Percentiles rank a stretch among this genome's conserved stretches.
Evolutionary conservation across 257 asterid genomes (phyloP).

Genomic region (Nicotiana undulata): DNA sequence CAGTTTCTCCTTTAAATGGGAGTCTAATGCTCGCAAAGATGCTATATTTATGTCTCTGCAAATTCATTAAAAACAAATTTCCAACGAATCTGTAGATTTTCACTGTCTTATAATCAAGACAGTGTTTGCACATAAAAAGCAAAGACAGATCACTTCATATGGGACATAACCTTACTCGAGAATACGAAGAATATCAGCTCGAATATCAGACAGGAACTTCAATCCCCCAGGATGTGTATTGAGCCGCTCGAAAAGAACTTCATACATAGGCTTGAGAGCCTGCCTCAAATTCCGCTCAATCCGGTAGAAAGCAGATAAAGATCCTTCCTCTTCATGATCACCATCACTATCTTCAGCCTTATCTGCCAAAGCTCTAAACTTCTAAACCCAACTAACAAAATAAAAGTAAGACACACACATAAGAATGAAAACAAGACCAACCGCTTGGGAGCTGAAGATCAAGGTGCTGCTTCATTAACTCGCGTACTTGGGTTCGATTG

Average conservation of each 20-base stretch:
- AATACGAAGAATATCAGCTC: conserved; percentile 72
- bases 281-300: conserved; percentile 73
- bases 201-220: conserved; percentile 66
- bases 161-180: conserved; percentile 67
- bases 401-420: background rate
- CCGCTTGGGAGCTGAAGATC: conserved; percentile 76
- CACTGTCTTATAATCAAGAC: background rate
- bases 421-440: conserved; percentile 28
- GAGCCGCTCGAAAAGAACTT: conserved; percentile 75
- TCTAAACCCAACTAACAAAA: conserved; percentile 9
- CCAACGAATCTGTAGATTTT: background rate
- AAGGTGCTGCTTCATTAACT: conserved; percentile 83
- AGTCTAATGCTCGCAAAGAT: conserved; percentile 72
- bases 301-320: conserved; percentile 78
- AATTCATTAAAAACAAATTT: background rate
- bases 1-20: conserved; percentile 88
- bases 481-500: conserved; percentile 61
- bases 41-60: conserved; percentile 65
- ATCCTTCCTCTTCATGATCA: conserved; percentile 51
- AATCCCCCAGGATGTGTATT: conserved; percentile 94
- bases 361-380: conserved; percentile 31
- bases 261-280: conserved; percentile 88
- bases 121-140: background rate
- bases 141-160: conserved; percentile 10
- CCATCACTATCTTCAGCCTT: conserved; percentile 38